phyloP scores from a whole-genome alignment of 139 green algal genomes.

The Haematococcus sp. region DNA sequence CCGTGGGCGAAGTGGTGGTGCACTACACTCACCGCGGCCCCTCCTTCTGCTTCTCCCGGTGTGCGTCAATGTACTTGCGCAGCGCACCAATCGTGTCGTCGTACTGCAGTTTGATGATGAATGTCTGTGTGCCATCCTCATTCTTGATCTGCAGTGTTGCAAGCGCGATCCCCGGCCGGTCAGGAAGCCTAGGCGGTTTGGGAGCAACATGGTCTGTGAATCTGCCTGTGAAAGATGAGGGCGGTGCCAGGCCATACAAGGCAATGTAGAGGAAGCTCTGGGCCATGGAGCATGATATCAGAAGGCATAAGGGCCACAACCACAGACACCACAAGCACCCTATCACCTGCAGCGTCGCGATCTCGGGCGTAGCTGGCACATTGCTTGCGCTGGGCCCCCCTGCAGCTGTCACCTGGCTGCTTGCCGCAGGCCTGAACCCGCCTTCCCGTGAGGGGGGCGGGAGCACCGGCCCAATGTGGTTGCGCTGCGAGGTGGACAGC shows the following conservation, averaged over 20 bases:
- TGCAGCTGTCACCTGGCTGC: not conserved
- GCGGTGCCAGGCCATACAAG: not conserved
- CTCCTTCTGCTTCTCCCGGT: constrained; percentile 23
- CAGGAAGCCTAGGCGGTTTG: not conserved
- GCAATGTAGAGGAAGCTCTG: too few species aligned
- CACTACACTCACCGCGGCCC: not conserved
- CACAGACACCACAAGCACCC: not conserved
- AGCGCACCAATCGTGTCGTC: constrained; percentile 45
- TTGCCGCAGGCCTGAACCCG: not conserved
- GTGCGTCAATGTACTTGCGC: constrained; percentile 32
- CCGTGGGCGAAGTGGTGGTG: too few species aligned
- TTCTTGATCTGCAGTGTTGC: constrained; percentile 47
- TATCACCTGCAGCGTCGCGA: constrained; percentile 23
- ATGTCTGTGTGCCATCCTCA: constrained; percentile 53
- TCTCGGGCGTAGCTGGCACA: not conserved
- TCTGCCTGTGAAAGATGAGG: constrained; percentile 1
- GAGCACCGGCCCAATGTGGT: constrained; percentile 39
- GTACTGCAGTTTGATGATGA: constrained; percentile 49
- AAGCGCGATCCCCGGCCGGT: not conserved
- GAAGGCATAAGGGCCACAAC: too few species aligned
- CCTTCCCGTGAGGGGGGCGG: constrained; percentile 26
- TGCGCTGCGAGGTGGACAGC: constrained; percentile 39
- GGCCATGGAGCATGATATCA: too few species aligned
- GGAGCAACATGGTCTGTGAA: too few species aligned
- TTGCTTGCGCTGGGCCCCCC: not conserved